phyloP scores from a whole-genome alignment of 257 asterid species.

The Nemophila menziesii region DNA sequence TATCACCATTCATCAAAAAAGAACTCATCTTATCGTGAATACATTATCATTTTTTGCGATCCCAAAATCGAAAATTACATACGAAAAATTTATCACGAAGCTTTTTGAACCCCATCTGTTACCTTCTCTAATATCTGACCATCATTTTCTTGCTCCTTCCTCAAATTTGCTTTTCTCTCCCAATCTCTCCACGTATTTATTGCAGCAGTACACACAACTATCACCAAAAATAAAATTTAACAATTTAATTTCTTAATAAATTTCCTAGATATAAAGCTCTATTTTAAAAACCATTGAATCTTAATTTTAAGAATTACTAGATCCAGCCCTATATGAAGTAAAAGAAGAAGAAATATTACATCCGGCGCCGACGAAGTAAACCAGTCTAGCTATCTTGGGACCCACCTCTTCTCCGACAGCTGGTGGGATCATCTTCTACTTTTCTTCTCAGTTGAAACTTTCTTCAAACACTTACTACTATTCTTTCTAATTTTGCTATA shows the following conservation, averaged over 20 bases:
- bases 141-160: slow-evolving; percentile 28
- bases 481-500: not conserved
- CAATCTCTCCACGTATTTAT: slow-evolving; percentile 51
- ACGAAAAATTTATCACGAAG: slow-evolving; percentile 16
- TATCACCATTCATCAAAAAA: too few species aligned
- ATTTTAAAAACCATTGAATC: too few species aligned
- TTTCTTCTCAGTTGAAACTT: too few species aligned
- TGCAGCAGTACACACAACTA: slow-evolving; percentile 39
- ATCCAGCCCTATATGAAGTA: too few species aligned
- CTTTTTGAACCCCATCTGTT: slow-evolving; percentile 25
- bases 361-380: slow-evolving; percentile 55
- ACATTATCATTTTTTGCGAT: too few species aligned
- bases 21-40: too few species aligned
- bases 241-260: not conserved
- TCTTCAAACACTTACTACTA: not conserved
- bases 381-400: slow-evolving; percentile 38
- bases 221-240: not conserved
- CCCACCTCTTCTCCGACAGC: slow-evolving; percentile 48
- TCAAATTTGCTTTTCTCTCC: slow-evolving; percentile 22
- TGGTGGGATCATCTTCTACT: slow-evolving; percentile 16
- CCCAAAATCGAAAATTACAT: not conserved
- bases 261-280: not conserved
- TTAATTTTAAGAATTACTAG: too few species aligned
- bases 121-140: slow-evolving; percentile 21
- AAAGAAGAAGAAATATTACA: slow-evolving; percentile 15